Percentiles rank a stretch among this genome's conserved stretches.
Evolutionary conservation across 345 rosid genomes (phyloP).

Genomic region (Cardamine resedifolia): DNA sequence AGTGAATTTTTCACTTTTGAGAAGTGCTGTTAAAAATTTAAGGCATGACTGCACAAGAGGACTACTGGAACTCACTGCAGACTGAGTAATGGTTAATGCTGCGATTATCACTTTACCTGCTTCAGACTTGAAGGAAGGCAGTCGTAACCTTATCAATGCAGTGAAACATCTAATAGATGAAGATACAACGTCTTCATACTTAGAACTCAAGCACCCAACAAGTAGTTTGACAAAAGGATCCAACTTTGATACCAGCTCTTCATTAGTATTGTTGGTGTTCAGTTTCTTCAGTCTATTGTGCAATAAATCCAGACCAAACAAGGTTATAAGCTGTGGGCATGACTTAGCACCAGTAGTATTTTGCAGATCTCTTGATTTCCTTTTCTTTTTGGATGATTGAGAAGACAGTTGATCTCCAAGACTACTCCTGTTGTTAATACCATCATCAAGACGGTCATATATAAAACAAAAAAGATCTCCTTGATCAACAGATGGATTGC

Average conservation of each 20-base stretch:
- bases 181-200: slow-evolving; percentile 71
- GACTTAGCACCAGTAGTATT: slow-evolving; percentile 42
- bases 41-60: slow-evolving; percentile 68
- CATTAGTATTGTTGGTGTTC: slow-evolving; percentile 47
- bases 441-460: slow-evolving; percentile 59
- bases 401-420: slow-evolving; percentile 33
- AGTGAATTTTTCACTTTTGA: slow-evolving; percentile 46
- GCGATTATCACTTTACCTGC: slow-evolving; percentile 64
- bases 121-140: slow-evolving; percentile 64
- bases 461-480: slow-evolving; percentile 64
- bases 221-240: slow-evolving; percentile 76
- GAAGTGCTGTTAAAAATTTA: slow-evolving; percentile 64
- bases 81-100: slow-evolving; percentile 54
- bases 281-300: slow-evolving; percentile 53
- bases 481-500: slow-evolving; percentile 68
- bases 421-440: slow-evolving; percentile 46
- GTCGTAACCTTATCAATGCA: slow-evolving; percentile 56
- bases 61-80: slow-evolving; percentile 50
- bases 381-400: slow-evolving; percentile 25
- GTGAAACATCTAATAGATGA: slow-evolving; percentile 69
- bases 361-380: slow-evolving; percentile 23
- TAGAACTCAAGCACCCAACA: slow-evolving; percentile 69
- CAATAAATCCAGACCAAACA: slow-evolving; percentile 68
- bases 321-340: slow-evolving; percentile 62
- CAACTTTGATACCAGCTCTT: slow-evolving; percentile 57